These are phyloP conservation scores for Cladobotryum mycophilum DNA, from an alignment of 2,329 filamentous ascomycete genomes.

Conservation along the genomic window DNA sequence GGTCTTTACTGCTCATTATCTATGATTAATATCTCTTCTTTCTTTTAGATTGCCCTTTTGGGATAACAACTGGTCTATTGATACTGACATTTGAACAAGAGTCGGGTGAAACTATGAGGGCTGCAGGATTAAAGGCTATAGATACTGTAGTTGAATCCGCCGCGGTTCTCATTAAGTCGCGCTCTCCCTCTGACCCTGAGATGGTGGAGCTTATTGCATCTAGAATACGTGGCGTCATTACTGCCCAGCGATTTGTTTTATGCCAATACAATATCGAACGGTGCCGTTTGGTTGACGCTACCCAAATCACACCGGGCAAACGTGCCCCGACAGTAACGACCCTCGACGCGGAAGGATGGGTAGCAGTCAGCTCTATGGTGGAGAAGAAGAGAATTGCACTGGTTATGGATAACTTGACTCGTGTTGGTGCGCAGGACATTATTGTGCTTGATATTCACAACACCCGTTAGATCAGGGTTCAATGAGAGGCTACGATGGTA, in stretches of 20 bases:
- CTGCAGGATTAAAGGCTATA: conserved; percentile 87
- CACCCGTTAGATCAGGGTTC: conserved; percentile 42
- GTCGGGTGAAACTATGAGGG: conserved; percentile 97
- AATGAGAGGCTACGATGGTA: neutral
- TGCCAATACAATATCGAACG: conserved; percentile 95
- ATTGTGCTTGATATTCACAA: conserved; percentile 83
- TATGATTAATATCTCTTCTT: neutral
- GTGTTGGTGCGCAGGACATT: conserved; percentile 76
- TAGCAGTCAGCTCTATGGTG: conserved; percentile 92
- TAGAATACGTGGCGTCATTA: conserved; percentile 89
- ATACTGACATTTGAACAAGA: conserved; percentile 50
- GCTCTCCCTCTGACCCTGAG: conserved; percentile 69
- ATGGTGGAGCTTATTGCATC: conserved; percentile 79
- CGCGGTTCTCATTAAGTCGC: conserved; percentile 88
- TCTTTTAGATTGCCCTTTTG: neutral
- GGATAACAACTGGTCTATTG: neutral
- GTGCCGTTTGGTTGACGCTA: conserved; percentile 57
- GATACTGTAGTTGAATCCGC: conserved; percentile 86
- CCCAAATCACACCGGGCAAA: conserved; percentile 83
- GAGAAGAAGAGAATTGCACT: conserved; percentile 77
- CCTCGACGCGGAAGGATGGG: conserved; percentile 84
- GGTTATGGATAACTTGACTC: conserved; percentile 78
- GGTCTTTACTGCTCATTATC: conserved; percentile 30
- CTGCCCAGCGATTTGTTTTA: conserved; percentile 86
- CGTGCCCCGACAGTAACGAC: conserved; percentile 87